Evolutionary conservation across 1,284 basidiomycete species (phyloP).

Genomic region (Cutaneotrichosporon mucoides): DNA sequence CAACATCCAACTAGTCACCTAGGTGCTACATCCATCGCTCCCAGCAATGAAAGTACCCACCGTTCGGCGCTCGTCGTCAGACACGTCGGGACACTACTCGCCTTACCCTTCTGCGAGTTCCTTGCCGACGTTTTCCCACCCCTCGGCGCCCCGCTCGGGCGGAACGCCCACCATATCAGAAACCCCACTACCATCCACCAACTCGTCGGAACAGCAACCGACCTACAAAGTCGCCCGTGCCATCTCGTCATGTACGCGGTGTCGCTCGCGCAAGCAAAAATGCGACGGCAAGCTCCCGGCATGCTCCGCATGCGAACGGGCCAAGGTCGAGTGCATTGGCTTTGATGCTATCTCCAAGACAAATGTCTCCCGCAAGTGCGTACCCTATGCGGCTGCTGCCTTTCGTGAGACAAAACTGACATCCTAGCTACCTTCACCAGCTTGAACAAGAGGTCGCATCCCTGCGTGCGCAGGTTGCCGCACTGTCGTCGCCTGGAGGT

Average conservation of each 20-base stretch:
- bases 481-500: conserved; percentile 16
- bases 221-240: conserved; percentile 48
- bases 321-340: conserved; percentile 52
- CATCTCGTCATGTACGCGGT: conserved; percentile 50
- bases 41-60: conserved; percentile 32
- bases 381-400: conserved; percentile 2
- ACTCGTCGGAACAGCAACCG: background rate
- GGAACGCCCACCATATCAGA: background rate
- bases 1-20: background rate
- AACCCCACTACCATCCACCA: background rate
- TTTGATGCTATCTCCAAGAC: conserved; percentile 51
- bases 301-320: conserved; percentile 45
- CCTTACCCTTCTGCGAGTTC: conserved; percentile 30
- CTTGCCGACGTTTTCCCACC: conserved; percentile 13
- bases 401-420: background rate
- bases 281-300: conserved; percentile 51
- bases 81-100: conserved; percentile 22
- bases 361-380: conserved; percentile 51
- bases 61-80: conserved; percentile 18
- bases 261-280: conserved; percentile 47
- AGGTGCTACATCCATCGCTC: background rate
- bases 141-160: conserved; percentile 7
- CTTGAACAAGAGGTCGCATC: conserved; percentile 49
- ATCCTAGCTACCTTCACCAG: conserved; percentile 46
- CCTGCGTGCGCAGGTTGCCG: conserved; percentile 45